Evolutionary conservation across 2,329 filamentous ascomycete genomes (phyloP).

Genomic region (Neopestalotiopsis sp.): DNA sequence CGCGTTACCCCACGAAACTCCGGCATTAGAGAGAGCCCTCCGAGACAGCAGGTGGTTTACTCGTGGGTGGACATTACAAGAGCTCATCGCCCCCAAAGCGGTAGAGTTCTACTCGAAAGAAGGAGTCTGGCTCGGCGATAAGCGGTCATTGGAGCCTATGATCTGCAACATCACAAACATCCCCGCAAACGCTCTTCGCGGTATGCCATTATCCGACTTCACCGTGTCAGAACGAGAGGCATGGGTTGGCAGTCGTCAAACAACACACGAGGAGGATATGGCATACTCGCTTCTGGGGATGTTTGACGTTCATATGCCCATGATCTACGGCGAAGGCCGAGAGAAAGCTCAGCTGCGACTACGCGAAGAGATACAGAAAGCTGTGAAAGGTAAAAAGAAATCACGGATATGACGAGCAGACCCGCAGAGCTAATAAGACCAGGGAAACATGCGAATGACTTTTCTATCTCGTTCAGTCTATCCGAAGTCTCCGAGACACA

Average conservation of each 20-base stretch:
- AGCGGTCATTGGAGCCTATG: conserved; percentile 3
- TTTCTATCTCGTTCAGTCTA: conserved; percentile 35
- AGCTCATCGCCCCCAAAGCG: conserved; percentile 16
- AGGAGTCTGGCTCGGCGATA: conserved; percentile 16
- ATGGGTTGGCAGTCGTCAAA: conserved; percentile 22
- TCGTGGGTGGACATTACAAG: conserved; percentile 16
- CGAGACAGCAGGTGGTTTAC: conserved; percentile 18
- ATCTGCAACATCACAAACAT: conserved; percentile 10
- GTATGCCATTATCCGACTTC: conserved; percentile 16
- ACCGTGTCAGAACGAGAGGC: conserved; percentile 19
- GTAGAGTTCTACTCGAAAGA: conserved; percentile 19
- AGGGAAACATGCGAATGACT: conserved; percentile 20
- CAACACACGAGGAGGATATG: conserved; percentile 22
- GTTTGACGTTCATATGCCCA: conserved; percentile 23
- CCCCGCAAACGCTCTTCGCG: conserved; percentile 9
- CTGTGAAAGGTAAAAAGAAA: too few species aligned
- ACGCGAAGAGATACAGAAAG: conserved; percentile 22
- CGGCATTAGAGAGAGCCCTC: conserved; percentile 9
- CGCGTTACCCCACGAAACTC: not conserved
- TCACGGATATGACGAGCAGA: too few species aligned
- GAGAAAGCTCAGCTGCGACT: conserved; percentile 22
- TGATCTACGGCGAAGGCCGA: conserved; percentile 22
- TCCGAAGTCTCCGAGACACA: conserved; percentile 29
- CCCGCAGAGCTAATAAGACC: too few species aligned
- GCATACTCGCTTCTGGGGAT: conserved; percentile 24